Evolutionary conservation across 1,284 basidiomycete species (phyloP).

Genomic region (Hymenochaete sp.): DNA sequence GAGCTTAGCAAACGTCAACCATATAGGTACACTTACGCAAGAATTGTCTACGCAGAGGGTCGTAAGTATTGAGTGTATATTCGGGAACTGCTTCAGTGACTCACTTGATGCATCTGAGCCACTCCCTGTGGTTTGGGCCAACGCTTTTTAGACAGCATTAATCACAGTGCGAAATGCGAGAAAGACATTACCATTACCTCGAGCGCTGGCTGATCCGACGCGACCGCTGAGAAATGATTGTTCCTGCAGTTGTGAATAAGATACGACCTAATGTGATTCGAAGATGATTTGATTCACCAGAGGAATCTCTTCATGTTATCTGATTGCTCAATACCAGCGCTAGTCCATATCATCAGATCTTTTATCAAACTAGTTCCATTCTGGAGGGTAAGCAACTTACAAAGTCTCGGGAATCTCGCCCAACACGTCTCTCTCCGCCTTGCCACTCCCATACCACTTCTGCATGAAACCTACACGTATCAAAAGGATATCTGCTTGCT

Average conservation of each 20-base stretch:
- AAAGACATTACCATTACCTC: conserved; percentile 38
- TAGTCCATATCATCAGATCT: conserved; percentile 20
- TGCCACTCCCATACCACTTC: conserved; percentile 40
- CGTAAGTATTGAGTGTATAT: neutral
- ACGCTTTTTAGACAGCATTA: conserved; percentile 29
- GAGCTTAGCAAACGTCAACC: no score
- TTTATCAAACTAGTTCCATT: neutral
- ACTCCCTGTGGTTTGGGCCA: conserved; percentile 45
- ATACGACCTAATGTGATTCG: neutral
- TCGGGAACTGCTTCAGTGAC: conserved; percentile 18
- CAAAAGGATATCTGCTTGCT: conserved; percentile 52
- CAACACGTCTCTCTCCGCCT: conserved; percentile 42
- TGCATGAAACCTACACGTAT: conserved; percentile 60
- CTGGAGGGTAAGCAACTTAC: conserved; percentile 28
- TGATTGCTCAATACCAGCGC: conserved; percentile 60
- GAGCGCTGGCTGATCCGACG: conserved; percentile 64
- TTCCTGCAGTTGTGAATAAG: conserved; percentile 38
- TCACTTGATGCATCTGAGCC: conserved; percentile 48
- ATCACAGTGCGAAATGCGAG: neutral
- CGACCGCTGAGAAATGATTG: conserved; percentile 68
- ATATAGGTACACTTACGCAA: conserved; percentile 37
- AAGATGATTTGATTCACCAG: conserved; percentile 35
- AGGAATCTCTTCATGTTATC: conserved; percentile 66
- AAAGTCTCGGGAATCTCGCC: conserved; percentile 39
- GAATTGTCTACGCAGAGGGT: conserved; percentile 38